These are phyloP conservation scores for Plasmodium sp. DNA, from an alignment of 169 alveolate genomes.

Conservation along the genomic window DNA sequence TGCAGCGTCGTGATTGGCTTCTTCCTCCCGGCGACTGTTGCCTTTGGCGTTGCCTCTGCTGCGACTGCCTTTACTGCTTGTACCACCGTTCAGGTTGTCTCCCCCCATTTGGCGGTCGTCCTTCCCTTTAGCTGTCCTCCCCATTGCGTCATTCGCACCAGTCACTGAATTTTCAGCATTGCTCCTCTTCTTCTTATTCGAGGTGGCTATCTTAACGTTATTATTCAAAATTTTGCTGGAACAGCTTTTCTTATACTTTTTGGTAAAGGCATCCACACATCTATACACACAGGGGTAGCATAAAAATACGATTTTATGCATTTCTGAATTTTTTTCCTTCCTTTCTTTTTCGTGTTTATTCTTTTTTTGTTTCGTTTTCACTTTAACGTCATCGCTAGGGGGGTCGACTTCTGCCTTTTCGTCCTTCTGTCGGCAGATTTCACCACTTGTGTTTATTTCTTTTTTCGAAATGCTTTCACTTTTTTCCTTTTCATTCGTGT, in stretches of 20 bases:
- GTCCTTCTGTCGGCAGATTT: background rate
- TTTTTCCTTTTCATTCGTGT: background rate
- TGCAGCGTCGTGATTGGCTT: background rate
- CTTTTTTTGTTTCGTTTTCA: slow-evolving; percentile 39
- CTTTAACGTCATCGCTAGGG: background rate
- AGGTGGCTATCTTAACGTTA: slow-evolving; percentile 66
- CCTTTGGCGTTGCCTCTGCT: background rate
- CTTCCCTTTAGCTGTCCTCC: background rate
- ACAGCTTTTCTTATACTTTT: slow-evolving; percentile 39
- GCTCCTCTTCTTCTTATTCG: slow-evolving; percentile 33
- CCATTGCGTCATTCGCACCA: background rate
- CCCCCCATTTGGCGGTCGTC: background rate
- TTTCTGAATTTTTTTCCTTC: slow-evolving; percentile 5
- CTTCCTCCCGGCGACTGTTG: background rate
- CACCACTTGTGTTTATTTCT: background rate
- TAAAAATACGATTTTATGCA: slow-evolving; percentile 58
- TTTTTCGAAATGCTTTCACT: background rate
- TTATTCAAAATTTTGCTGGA: slow-evolving; percentile 62
- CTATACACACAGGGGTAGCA: slow-evolving; percentile 72
- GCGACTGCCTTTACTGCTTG: background rate
- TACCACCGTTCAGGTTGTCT: background rate
- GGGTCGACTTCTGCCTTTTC: slow-evolving; percentile 4
- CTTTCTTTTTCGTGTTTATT: slow-evolving; percentile 27
- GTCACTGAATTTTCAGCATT: background rate
- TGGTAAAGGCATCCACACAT: slow-evolving; percentile 62